Evolutionary conservation across 2,329 filamentous ascomycete genomes (phyloP).

Genomic region (Fusarium sp.): DNA sequence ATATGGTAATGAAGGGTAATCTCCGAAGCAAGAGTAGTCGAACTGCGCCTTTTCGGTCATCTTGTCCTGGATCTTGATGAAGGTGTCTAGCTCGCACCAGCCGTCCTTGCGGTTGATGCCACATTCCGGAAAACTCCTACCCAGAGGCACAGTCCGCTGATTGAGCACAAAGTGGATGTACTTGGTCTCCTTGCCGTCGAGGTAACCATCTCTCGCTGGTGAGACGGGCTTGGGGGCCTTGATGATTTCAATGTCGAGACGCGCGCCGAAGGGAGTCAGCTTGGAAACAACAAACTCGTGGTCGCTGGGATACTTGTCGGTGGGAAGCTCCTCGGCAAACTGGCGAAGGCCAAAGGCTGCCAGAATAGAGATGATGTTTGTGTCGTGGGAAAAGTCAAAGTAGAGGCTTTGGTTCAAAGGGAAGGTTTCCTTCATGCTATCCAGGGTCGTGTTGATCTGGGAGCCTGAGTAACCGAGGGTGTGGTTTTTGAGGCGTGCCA

Average conservation of each 20-base stretch:
- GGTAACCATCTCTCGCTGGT: conserved; percentile 65
- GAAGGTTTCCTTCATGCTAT: conserved; percentile 75
- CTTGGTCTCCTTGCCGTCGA: conserved; percentile 65
- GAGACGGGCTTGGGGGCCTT: conserved; percentile 71
- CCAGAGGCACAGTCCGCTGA: conserved; percentile 77
- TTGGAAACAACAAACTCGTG: conserved; percentile 75
- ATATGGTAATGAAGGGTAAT: conserved; percentile 53
- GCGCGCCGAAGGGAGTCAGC: conserved; percentile 76
- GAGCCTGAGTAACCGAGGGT: conserved; percentile 67
- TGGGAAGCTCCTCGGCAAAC: conserved; percentile 70
- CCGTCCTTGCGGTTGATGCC: conserved; percentile 72
- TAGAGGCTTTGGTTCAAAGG: conserved; percentile 79
- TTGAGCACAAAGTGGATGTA: conserved; percentile 82
- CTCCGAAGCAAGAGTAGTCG: conserved; percentile 73
- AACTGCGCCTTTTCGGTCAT: conserved; percentile 70
- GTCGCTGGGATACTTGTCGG: conserved; percentile 63
- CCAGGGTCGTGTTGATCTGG: conserved; percentile 76
- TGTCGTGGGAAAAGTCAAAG: conserved; percentile 83
- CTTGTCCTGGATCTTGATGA: conserved; percentile 69
- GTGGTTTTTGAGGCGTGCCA: conserved; percentile 77
- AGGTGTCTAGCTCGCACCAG: conserved; percentile 80
- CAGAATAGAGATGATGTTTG: conserved; percentile 76
- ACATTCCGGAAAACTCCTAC: conserved; percentile 73
- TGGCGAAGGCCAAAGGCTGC: conserved; percentile 79
- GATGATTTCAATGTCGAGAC: conserved; percentile 81